Evolutionary conservation across 2,329 filamentous ascomycete genomes (phyloP), one percentile per base, ranked within the genome.

Genomic region (Sporothrix humicola): DNA sequence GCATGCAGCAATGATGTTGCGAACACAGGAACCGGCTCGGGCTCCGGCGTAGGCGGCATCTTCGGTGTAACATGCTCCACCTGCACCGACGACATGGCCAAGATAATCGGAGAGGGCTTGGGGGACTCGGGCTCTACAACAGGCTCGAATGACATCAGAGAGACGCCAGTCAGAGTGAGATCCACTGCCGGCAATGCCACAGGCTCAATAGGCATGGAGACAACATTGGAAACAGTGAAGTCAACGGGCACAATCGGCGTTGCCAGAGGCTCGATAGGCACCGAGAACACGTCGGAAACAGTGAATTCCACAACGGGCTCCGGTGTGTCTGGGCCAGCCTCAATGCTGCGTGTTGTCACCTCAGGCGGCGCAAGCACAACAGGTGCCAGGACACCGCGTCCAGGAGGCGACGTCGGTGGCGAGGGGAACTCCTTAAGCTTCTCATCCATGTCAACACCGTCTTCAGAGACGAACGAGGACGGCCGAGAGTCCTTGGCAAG

Each of bases 401-500:
- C 78, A 0, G 79, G 78, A 3, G 82, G 78, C n/a, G 84, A 83
- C 0, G 82, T 82, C 0, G 87, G 87, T 4, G 88, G 87, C 13
- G 85, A 82, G 1, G 87, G 87, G 81, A 89, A 89, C 76, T 85
- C 84, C 17, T 85, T 84, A 68, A 90, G 81, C 77, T 85, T 87
- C 73, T 85, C 83, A 20, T 84, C 85, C 79, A 89, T 83, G 31
- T 68, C 26, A 13, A 31, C 42, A 8, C 12, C 52, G 9, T 61
- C 68, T 12, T 74, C 71, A 1, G 76, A 77, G 50, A 75, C 12
- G 26, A 74, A 74, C 0, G 75, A 77, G 1, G 68, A 54, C 1
- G 76, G 76, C 17, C 76, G 75, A 0, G 73, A 77, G 2, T 69
- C 56, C 3, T 9, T 52, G 1, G 73, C 31, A 12, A 58, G 2